Evolutionary conservation across 768 basidiomycete species (phyloP).

Genomic region (Leccinum fibrillosum): DNA sequence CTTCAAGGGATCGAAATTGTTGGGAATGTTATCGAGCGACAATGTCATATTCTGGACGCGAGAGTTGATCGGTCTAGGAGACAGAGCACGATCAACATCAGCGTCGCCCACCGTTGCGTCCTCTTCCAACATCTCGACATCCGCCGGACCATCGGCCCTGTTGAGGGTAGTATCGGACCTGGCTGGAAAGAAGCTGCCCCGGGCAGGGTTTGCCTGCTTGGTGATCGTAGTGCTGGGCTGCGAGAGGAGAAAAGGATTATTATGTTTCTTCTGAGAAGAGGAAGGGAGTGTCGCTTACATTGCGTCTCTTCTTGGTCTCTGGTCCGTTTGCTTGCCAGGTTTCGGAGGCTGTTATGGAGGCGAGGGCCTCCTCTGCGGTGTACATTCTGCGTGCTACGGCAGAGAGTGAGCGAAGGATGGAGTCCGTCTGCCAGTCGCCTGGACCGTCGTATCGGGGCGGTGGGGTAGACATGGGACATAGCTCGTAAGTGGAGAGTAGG

Average conservation of each 20-base stretch:
- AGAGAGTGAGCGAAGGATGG: slow-evolving; percentile 50
- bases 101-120: slow-evolving; percentile 26
- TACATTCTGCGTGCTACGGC: slow-evolving; percentile 53
- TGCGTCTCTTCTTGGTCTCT: slow-evolving; percentile 46
- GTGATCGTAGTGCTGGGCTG: slow-evolving; percentile 26
- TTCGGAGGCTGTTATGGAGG: slow-evolving; percentile 38
- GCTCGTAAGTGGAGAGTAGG: slow-evolving; percentile 56
- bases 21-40: slow-evolving; percentile 49
- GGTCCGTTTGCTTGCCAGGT: slow-evolving; percentile 34
- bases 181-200: slow-evolving; percentile 22
- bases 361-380: slow-evolving; percentile 48
- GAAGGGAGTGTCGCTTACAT: slow-evolving; percentile 33
- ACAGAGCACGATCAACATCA: slow-evolving; percentile 20
- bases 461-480: slow-evolving; percentile 48
- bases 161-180: slow-evolving; percentile 21
- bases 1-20: slow-evolving; percentile 35
- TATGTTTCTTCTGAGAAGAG: slow-evolving; percentile 27
- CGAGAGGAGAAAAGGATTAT: slow-evolving; percentile 8
- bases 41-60: slow-evolving; percentile 44
- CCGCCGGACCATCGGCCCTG: slow-evolving; percentile 10
- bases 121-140: slow-evolving; percentile 30
- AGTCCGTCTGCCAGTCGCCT: slow-evolving; percentile 55
- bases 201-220: slow-evolving; percentile 12
- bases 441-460: slow-evolving; percentile 55
- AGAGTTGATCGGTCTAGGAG: slow-evolving; percentile 24